These are phyloP conservation scores for Neopestalotiopsis rosae DNA, from an alignment of 2,329 filamentous ascomycete species.

Conservation along the genomic window DNA sequence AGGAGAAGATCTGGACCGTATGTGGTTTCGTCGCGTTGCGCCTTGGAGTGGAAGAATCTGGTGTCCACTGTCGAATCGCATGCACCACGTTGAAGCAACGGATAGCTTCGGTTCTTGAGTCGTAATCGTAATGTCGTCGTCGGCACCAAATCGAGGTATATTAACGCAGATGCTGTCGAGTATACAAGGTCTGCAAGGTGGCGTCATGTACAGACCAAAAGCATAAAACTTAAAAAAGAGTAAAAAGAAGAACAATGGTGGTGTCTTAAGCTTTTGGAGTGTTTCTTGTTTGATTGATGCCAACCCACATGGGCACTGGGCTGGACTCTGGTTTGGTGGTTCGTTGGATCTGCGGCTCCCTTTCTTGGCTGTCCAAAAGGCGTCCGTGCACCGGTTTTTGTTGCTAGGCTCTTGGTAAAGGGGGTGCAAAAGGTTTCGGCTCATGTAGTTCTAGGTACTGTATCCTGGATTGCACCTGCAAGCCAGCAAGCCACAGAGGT, in stretches of 20 bases:
- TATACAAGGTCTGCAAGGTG: not conserved
- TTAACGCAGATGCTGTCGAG: not conserved
- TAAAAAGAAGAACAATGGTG: not conserved
- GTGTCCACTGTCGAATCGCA: not conserved
- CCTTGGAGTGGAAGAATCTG: not conserved
- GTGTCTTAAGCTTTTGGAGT: not conserved
- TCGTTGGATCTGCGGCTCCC: conserved; percentile 7
- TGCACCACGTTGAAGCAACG: not conserved
- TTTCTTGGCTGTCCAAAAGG: not conserved
- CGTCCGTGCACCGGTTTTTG: not conserved
- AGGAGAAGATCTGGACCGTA: not conserved
- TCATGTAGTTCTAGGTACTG: not conserved
- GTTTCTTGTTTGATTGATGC: not conserved
- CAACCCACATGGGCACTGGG: not conserved
- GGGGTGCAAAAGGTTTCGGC: not conserved
- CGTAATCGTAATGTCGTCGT: not conserved
- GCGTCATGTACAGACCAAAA: not conserved
- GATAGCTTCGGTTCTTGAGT: not conserved
- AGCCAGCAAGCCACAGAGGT: not conserved
- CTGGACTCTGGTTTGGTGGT: not conserved
- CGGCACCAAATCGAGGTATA: not conserved
- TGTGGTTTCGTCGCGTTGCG: not conserved
- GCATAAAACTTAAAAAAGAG: not conserved
- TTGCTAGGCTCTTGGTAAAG: not conserved
- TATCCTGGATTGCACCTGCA: not conserved